These are phyloP conservation scores for Magnolia kwangsiensis DNA, from an alignment of 164 flowering plant genomes.

Conservation along the genomic window DNA sequence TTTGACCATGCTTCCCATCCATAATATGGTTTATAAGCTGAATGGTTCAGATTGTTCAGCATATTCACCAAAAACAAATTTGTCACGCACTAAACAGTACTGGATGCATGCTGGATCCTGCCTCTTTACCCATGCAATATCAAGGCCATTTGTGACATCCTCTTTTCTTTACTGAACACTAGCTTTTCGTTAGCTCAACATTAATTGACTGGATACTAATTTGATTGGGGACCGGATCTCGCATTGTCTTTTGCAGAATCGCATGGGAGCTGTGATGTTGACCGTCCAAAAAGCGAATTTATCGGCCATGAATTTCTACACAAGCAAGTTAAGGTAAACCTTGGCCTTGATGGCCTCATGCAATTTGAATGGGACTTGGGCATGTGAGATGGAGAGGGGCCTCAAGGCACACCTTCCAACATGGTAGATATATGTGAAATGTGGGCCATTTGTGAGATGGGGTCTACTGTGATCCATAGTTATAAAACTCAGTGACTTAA, in stretches of 20 bases:
- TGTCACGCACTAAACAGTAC: neutral
- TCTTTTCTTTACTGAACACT: neutral
- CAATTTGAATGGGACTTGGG: neutral
- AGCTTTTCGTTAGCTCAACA: neutral
- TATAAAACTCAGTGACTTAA: too few species aligned
- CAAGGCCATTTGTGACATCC: neutral
- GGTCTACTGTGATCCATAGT: neutral
- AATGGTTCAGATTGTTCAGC: neutral
- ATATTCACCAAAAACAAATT: neutral
- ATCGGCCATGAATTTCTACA: conserved; percentile 71
- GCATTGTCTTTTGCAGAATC: conserved; percentile 37
- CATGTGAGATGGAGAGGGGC: neutral
- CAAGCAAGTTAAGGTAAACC: conserved; percentile 58
- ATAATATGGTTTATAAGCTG: neutral
- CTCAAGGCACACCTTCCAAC: neutral
- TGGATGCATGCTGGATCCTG: neutral
- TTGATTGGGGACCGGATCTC: neutral
- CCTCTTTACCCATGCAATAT: neutral
- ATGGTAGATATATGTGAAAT: too few species aligned
- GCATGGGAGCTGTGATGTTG: conserved; percentile 82
- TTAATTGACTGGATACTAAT: neutral
- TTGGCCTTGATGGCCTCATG: neutral
- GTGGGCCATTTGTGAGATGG: neutral
- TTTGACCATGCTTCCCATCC: neutral
- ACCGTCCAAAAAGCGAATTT: conserved; percentile 82